Evolutionary conservation across 306 rosid species (phyloP).

Genomic region (Urtica urens): DNA sequence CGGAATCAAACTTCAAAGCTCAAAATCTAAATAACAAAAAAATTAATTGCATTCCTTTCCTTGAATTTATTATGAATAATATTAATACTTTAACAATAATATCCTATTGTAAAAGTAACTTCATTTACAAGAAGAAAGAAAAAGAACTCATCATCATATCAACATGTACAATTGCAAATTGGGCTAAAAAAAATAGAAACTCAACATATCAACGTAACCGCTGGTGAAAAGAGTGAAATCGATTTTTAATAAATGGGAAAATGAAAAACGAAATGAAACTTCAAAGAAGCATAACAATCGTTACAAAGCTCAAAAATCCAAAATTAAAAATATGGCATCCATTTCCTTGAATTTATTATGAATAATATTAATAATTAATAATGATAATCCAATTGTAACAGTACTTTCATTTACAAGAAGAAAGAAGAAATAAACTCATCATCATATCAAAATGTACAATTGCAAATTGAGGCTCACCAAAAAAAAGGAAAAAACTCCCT

Average conservation of each 20-base stretch:
- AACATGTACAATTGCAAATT: slow-evolving; percentile 44
- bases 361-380: slow-evolving; percentile 14
- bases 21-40: slow-evolving; percentile 20
- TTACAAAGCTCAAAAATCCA: slow-evolving; percentile 22
- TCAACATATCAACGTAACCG: too few relatives aligned
- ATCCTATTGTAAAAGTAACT: slow-evolving; percentile 7
- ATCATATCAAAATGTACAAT: slow-evolving; percentile 48
- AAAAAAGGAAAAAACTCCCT: too few relatives aligned
- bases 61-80: slow-evolving; percentile 17
- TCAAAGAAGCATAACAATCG: slow-evolving; percentile 3
- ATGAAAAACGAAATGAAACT: neutral
- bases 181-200: too few relatives aligned
- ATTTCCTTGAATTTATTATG: slow-evolving; percentile 24
- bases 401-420: slow-evolving; percentile 32
- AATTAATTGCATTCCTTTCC: slow-evolving; percentile 32
- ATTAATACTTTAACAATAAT: slow-evolving; percentile 10
- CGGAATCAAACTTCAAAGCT: neutral
- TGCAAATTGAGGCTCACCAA: slow-evolving; percentile 3
- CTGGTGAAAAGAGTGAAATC: neutral
- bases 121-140: slow-evolving; percentile 38
- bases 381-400: slow-evolving; percentile 1
- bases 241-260: neutral
- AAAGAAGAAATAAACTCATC: too few relatives aligned
- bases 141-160: too few relatives aligned
- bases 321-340: slow-evolving; percentile 27